A percentile compares a stretch with the other conserved stretches of the same genome.
phyloP scores from a whole-genome alignment of 768 basidiomycete species.

The Mycena albidolilacea region DNA sequence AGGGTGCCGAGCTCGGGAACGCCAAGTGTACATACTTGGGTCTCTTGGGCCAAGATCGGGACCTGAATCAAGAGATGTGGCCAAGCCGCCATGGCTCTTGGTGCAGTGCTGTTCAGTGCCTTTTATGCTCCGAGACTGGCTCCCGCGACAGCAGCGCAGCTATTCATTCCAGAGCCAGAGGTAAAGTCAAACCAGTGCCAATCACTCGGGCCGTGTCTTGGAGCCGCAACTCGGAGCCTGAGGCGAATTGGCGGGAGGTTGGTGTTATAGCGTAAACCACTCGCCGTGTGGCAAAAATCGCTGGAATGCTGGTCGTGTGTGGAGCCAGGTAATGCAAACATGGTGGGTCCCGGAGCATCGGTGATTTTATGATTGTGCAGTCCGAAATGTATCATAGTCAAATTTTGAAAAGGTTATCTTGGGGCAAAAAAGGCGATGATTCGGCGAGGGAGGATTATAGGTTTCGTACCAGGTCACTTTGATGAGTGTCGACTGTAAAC shows the following conservation, averaged over 20 bases:
- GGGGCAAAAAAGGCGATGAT: not conserved
- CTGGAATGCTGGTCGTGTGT: not conserved
- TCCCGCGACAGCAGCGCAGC: not conserved
- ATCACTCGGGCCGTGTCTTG: not conserved
- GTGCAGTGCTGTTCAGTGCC: not conserved
- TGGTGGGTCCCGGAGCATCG: not conserved
- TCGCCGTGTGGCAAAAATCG: conserved; percentile 5
- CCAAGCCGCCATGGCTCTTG: not conserved
- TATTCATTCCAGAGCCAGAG: not conserved
- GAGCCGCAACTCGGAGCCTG: not conserved
- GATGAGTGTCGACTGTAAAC: not conserved
- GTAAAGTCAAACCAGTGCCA: not conserved
- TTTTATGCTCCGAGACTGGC: not conserved
- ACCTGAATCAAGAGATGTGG: not conserved
- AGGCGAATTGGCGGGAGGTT: not conserved
- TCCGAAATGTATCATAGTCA: conserved; percentile 1
- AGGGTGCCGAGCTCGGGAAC: not conserved
- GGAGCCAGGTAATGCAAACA: not conserved
- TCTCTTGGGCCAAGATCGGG: not conserved
- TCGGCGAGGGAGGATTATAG: not conserved
- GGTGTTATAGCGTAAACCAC: not conserved
- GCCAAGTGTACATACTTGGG: not conserved
- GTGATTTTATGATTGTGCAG: not conserved
- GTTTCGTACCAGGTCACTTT: not conserved
- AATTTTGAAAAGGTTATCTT: not conserved